Percentiles rank a stretch among this genome's conserved stretches.
phyloP scores from a whole-genome alignment of 78 protist species.

The Speleostelium caveatum region DNA sequence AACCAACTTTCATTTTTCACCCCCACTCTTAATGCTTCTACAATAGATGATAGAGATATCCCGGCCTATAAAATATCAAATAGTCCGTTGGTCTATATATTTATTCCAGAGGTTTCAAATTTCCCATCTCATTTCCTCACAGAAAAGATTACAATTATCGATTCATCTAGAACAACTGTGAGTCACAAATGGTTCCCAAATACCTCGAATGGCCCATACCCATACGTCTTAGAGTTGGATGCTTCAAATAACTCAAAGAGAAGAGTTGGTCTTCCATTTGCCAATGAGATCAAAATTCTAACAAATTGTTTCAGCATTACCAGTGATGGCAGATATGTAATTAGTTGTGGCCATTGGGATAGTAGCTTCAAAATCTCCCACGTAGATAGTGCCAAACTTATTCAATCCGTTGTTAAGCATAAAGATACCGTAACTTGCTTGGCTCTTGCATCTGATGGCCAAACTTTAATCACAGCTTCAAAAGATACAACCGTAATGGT shows the following conservation, averaged over 20 bases:
- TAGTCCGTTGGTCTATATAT: constrained; percentile 37
- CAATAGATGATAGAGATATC: too few species aligned
- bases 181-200: constrained; percentile 73
- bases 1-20: constrained; percentile 24
- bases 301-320: constrained; percentile 65
- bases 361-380: constrained; percentile 35
- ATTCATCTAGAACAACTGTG: constrained; percentile 21
- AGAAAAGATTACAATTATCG: constrained; percentile 45
- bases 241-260: constrained; percentile 42
- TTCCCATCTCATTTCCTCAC: constrained; percentile 37
- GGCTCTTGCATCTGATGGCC: constrained; percentile 67
- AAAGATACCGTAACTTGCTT: constrained; percentile 92
- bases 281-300: constrained; percentile 61
- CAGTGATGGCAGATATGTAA: constrained; percentile 66
- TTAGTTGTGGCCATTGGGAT: constrained; percentile 83
- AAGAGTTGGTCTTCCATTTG: constrained; percentile 78
- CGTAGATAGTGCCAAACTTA: constrained; percentile 63
- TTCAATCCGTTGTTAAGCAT: constrained; percentile 80
- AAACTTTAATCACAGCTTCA: constrained; percentile 91
- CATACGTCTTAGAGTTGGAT: constrained; percentile 77
- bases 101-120: constrained; percentile 40
- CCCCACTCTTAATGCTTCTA: too few species aligned
- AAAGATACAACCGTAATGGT: constrained; percentile 92
- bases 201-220: constrained; percentile 52
- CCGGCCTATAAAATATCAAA: constrained; percentile 37